phyloP scores from a whole-genome alignment of 2,329 filamentous ascomycete species.

The Colletotrichum phormii region DNA sequence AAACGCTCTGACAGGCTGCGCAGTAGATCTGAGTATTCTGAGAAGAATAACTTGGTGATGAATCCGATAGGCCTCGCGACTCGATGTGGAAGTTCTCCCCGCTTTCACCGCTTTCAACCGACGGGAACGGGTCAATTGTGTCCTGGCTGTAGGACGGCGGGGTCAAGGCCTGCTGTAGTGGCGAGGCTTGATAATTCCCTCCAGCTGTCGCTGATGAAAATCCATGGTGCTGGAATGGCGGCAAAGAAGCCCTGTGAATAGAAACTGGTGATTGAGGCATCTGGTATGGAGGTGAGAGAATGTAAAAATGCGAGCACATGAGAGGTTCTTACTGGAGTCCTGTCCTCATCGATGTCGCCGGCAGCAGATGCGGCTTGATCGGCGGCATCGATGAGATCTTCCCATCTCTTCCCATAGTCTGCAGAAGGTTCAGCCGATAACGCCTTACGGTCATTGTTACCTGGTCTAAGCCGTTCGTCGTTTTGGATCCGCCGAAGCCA shows the following conservation, averaged over 20 bases:
- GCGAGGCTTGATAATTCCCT: conserved; percentile 85
- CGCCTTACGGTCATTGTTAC: conserved; percentile 81
- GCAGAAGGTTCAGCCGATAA: conserved; percentile 86
- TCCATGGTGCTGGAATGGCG: conserved; percentile 69
- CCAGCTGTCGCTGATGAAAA: conserved; percentile 64
- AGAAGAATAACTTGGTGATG: conserved; percentile 79
- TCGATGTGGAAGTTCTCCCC: conserved; percentile 80
- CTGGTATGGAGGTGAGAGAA: conserved; percentile 48
- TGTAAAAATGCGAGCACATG: not conserved
- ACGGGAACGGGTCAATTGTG: conserved; percentile 84
- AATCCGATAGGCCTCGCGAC: conserved; percentile 71
- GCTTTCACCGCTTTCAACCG: conserved; percentile 83
- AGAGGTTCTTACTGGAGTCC: conserved; percentile 78
- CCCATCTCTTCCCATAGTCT: conserved; percentile 91
- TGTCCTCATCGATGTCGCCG: conserved; percentile 89
- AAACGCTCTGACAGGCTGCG: conserved; percentile 84
- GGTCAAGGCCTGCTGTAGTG: conserved; percentile 89
- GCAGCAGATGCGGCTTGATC: conserved; percentile 81
- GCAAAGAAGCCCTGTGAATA: conserved; percentile 70
- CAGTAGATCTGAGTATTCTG: conserved; percentile 92
- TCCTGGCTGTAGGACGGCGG: conserved; percentile 79
- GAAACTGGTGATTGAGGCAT: conserved; percentile 75
- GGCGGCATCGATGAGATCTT: conserved; percentile 94
- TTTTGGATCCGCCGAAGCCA: conserved; percentile 71
- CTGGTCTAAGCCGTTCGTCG: conserved; percentile 72